Evolutionary conservation across 1,139 yeast genomes (phyloP).

Genomic region (Pichia sp.): DNA sequence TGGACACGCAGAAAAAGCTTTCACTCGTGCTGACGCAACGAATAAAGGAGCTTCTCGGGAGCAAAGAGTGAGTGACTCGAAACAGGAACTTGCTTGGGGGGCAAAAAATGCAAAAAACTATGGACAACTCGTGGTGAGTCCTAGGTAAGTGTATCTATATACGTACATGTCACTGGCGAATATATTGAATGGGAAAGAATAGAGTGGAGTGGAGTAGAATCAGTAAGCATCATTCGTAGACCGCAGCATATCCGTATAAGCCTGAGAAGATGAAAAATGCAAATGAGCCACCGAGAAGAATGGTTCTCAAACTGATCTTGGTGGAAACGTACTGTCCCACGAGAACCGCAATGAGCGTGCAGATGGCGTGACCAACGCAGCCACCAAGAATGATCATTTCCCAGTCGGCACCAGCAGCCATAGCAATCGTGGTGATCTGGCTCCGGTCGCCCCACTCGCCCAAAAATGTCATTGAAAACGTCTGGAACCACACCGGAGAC

Average conservation of each 20-base stretch:
- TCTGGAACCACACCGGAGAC: conserved; percentile 92
- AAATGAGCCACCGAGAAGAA: conserved; percentile 84
- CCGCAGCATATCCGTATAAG: conserved; percentile 70
- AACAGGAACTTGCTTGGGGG: neutral
- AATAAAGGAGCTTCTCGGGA: conserved; percentile 18
- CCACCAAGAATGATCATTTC: conserved; percentile 90
- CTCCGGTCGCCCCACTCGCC: conserved; percentile 99
- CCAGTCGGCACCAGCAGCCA: conserved; percentile 96
- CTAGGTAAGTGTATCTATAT: neutral
- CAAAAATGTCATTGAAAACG: conserved; percentile 89
- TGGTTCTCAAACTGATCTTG: conserved; percentile 84
- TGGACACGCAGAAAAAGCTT: conserved; percentile 26
- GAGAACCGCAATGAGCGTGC: conserved; percentile 87
- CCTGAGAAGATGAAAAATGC: conserved; percentile 82
- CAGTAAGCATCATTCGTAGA: conserved; percentile 21
- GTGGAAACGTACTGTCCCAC: conserved; percentile 92
- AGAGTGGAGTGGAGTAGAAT: too few relatives aligned
- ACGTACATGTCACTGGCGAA: neutral
- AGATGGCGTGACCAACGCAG: conserved; percentile 81
- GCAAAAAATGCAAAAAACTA: neutral
- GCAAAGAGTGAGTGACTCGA: neutral
- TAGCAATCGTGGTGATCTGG: conserved; percentile 95
- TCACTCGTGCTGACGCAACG: conserved; percentile 38
- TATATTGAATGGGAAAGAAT: too few relatives aligned
- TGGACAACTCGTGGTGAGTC: neutral